Base-by-base conservation (phyloP, 129 eudicot species). In the Flaveria linearis region DNA sequence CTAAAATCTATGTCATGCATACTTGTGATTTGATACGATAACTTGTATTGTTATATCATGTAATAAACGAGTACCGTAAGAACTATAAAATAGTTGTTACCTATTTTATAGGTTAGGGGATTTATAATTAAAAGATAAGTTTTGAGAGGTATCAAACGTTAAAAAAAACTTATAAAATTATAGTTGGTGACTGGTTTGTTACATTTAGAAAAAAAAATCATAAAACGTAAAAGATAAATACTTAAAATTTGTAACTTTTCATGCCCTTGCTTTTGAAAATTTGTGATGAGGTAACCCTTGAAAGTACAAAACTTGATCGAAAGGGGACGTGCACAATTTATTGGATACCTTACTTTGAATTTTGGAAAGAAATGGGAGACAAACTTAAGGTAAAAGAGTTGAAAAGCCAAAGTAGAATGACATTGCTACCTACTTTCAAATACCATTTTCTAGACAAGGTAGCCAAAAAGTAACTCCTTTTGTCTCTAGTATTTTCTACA, bases 301-400 rank as follows among this genome's bases (percentile, higher is more conserved):
- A 36, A 64, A 64, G 46, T 64, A 36, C 43, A 43, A 55, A 69
- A 77, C 53, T 68, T 53, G 76, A 69, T 69, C 23, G 11, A 65
- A 65, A 73, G 81, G 69, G 69, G 81, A 26, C 49, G 63, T 72
- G 62, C 72, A 45, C 68, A 28, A 65, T 80, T 51, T 79, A 56
- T 63, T 72, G 84, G 84, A 73, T 67, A 75, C 80, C 69, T 80
- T 74, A 56, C 80, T 80, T 80, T 80, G 63, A 57, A 73, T 45
- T n/a, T 43, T 56, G 47, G 73, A 53, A 57, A 71, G 65, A 46
- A 49, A 36, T 80, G 71, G 75, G 73, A 60, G 80, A 80, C 84
- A 80, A 73, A 66, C 84, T 80, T 80, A 49, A 28, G 84, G 60
- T 68, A 33, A 55, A 80, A 73, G 79, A 46, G 26, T 65, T 36